Evolutionary conservation across 768 basidiomycete genomes (phyloP).

Genomic region (Wakefieldia striispora): DNA sequence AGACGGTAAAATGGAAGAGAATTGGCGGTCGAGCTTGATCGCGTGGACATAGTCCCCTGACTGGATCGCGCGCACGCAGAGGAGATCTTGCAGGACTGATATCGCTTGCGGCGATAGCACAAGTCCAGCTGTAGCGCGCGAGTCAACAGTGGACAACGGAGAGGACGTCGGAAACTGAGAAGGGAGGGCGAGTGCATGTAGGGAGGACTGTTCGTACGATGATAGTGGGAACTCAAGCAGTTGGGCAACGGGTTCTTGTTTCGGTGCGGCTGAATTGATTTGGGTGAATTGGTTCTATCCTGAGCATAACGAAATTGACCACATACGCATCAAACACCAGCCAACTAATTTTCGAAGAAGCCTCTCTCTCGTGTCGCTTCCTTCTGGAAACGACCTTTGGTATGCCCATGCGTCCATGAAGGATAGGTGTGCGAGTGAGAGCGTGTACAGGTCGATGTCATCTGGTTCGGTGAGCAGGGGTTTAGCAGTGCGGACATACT

Average conservation of each 20-base stretch:
- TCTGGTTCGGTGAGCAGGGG: conserved; percentile 66
- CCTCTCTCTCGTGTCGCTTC: conserved; percentile 47
- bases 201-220: conserved; percentile 55
- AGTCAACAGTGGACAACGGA: conserved; percentile 9
- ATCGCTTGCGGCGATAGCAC: conserved; percentile 46
- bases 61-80: conserved; percentile 75
- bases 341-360: conserved; percentile 59
- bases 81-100: conserved; percentile 69
- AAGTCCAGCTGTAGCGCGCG: not conserved
- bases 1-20: conserved; percentile 43
- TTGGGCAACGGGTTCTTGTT: conserved; percentile 53
- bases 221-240: conserved; percentile 68
- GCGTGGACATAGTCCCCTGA: conserved; percentile 69
- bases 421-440: conserved; percentile 64
- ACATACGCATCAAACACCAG: conserved; percentile 72
- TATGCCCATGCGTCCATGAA: conserved; percentile 75
- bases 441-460: conserved; percentile 67
- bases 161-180: conserved; percentile 39
- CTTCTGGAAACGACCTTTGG: conserved; percentile 67
- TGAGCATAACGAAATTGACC: not conserved
- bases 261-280: conserved; percentile 50
- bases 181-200: conserved; percentile 58
- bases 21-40: conserved; percentile 69
- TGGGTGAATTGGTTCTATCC: not conserved
- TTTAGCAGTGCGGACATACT: conserved; percentile 74